Evolutionary conservation across 345 rosid genomes (phyloP), one percentile per base, ranked within the genome.

Genomic region (Luvunga scandens): DNA sequence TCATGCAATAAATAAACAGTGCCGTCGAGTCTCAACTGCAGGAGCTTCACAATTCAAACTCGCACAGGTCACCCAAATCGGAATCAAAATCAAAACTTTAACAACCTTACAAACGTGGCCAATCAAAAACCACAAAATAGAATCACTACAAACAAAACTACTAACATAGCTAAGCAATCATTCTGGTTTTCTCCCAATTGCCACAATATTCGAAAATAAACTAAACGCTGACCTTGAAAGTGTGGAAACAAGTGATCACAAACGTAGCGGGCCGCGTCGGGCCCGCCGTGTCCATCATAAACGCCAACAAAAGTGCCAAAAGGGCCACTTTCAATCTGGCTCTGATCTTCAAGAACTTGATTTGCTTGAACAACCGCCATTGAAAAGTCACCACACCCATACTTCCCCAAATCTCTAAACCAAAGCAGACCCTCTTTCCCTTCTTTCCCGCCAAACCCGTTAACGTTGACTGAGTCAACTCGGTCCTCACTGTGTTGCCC

Each of bases 291-390:
- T 21, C 98, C 99, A 69, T 95, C 98, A 71, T 93, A 95, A 57
- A 95, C 90, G 21, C 97, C 98, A 27, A 95, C 92, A 75, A 95
- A 93, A 36, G 99, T 95, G 24, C 99, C 99, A 38, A 92, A 91
- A 42, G 85, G 87, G 3, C 99, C 99, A 42, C 94, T 93, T 83
- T 95, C 99, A 82, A 95, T 83, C 89, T 91, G 97, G 89, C 93
- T 83, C 81, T 92, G 98, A 72, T 95, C 98, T 73, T 95, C 98
- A 2, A 93, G 89, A 14, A 91, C 93, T 78, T 86, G 94, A 76
- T 93, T 95, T 27, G 96, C 99, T 82, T 95, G 98, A 28, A 93
- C 86, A 50, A 93, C 92, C 4, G 99, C 98, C 97, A 95, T 91
- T 18, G 98, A 95, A 84, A 92, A 92, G 1, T 92, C 97, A 34